Evolutionary conservation across 176 grass and related monocot genomes (phyloP).

Genomic region (Rhynchospora pubera): DNA sequence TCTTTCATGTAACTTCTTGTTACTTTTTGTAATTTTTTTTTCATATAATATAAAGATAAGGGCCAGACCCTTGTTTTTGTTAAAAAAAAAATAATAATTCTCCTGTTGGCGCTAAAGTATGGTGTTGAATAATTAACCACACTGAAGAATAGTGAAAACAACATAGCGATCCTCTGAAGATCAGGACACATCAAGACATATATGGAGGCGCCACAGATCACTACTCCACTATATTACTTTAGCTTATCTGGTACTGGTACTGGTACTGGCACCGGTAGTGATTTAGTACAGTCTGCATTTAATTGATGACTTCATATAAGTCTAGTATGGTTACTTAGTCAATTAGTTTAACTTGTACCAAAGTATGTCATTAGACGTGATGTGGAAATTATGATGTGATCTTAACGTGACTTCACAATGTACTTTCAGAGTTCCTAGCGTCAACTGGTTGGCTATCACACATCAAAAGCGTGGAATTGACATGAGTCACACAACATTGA

Average conservation of each 20-base stretch:
- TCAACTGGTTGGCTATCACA: background rate
- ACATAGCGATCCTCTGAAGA: background rate
- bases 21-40: too few relatives aligned
- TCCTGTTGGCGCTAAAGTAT: too few relatives aligned
- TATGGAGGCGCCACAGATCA: background rate
- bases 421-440: background rate
- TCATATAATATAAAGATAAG: too few relatives aligned
- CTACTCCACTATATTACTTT: background rate
- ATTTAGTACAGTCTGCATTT: background rate
- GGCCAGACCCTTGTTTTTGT: too few relatives aligned
- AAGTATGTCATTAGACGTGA: background rate
- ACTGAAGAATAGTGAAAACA: too few relatives aligned
- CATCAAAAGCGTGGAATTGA: background rate
- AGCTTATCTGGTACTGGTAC: background rate
- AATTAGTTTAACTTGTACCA: background rate
- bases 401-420: background rate
- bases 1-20: too few relatives aligned
- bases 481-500: too few relatives aligned
- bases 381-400: slow-evolving; percentile 4
- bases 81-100: too few relatives aligned
- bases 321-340: background rate
- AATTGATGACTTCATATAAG: background rate
- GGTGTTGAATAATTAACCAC: too few relatives aligned
- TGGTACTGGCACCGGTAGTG: too few relatives aligned
- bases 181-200: background rate